Evolutionary conservation across 2,329 filamentous ascomycete species (phyloP).

Genomic region (Conoideocrella luteorostrata): DNA sequence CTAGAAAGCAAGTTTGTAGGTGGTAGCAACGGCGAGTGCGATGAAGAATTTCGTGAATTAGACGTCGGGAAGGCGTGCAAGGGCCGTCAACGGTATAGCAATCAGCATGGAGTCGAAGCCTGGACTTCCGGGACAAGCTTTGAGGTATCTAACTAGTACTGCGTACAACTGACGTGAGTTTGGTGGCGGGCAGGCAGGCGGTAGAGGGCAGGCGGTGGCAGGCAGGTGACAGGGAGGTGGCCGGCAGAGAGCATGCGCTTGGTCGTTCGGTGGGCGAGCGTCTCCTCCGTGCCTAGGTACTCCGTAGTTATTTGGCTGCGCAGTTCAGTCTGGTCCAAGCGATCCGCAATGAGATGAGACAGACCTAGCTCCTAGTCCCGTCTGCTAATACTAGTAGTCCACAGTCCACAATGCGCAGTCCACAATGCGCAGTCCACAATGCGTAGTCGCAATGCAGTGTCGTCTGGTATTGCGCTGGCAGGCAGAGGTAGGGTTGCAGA

Average conservation of each 20-base stretch:
- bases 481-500: not conserved
- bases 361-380: too few species aligned
- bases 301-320: too few species aligned
- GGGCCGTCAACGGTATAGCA: constrained; percentile 5
- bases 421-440: too few species aligned
- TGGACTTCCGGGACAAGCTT: not conserved
- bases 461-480: too few species aligned
- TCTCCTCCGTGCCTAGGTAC: too few species aligned
- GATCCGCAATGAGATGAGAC: too few species aligned
- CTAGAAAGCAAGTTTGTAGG: not conserved
- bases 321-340: too few species aligned
- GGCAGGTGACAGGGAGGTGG: too few species aligned
- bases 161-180: not conserved
- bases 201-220: not conserved
- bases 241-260: too few species aligned
- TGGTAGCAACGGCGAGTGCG: constrained; percentile 2
- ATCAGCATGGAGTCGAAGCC: constrained; percentile 24
- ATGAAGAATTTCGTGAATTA: not conserved
- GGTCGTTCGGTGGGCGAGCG: too few species aligned
- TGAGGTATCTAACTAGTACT: not conserved
- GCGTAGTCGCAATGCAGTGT: not conserved
- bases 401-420: too few species aligned
- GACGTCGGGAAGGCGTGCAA: not conserved
- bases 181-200: not conserved
- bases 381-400: too few species aligned